phyloP scores from a whole-genome alignment of 805 yeast species.

The Saccharomycopsis lassenensis region DNA sequence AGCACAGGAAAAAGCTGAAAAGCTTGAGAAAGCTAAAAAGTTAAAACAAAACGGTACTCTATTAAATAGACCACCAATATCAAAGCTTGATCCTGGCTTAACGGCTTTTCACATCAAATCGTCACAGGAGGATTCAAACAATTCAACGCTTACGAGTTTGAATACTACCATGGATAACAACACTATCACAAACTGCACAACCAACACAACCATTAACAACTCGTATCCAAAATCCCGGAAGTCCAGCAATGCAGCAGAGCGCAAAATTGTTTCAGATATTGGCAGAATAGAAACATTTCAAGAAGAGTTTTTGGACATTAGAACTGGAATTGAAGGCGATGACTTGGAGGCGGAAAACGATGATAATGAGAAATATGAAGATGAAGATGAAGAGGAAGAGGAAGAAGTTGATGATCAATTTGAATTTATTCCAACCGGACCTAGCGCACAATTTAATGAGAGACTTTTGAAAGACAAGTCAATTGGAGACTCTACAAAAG shows the following conservation, averaged over 20 bases:
- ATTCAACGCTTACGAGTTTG: too few species aligned
- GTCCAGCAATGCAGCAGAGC: too few species aligned
- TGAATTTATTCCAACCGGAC: too few species aligned
- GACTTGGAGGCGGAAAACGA: neutral
- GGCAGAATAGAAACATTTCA: too few species aligned
- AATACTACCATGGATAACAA: too few species aligned
- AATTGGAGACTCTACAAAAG: constrained; percentile 15
- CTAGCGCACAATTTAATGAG: too few species aligned
- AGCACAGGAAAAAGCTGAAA: constrained; percentile 2
- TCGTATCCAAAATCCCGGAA: too few species aligned
- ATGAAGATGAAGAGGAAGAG: neutral
- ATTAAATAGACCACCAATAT: constrained; percentile 9
- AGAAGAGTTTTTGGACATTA: too few species aligned
- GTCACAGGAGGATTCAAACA: too few species aligned
- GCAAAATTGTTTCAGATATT: too few species aligned
- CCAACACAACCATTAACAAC: too few species aligned
- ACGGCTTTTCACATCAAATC: neutral
- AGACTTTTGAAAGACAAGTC: constrained; percentile 3
- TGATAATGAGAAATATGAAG: constrained; percentile 1
- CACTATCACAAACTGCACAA: too few species aligned
- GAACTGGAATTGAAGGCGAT: neutral
- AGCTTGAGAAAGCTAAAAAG: constrained; percentile 6
- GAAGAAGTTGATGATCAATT: neutral
- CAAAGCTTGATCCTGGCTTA: constrained; percentile 18
- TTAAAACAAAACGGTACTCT: constrained; percentile 3